Base-by-base conservation (phyloP, 441 rosid genomes). In the Pelargonium citronellum region DNA sequence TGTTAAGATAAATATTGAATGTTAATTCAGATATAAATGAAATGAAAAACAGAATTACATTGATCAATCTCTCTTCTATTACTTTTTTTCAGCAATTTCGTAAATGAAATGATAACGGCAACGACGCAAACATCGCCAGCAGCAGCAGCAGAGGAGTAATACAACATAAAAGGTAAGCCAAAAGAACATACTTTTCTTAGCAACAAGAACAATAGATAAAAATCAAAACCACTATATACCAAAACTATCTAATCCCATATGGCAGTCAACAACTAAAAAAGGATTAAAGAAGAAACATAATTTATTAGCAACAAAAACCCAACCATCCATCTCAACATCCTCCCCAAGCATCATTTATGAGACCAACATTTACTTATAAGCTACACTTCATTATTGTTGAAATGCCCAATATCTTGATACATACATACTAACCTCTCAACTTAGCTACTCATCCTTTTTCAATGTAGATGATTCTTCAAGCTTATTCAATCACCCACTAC, bases 1-100 rank as follows among this genome's bases (percentile, higher is more conserved):
- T 53, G 22, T 15, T n/a, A 53, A 16, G 60, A 53, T 53, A 20
- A 15, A 53, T 53, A 53, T 19, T 15, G 1, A 53, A 15, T 16
- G 60, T 53, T 53, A 16, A 9, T 53, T 15, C 60, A 53, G 60
- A 53, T 53, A 20, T 27, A 58, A 4, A 19, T 19, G 64, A 8
- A 19, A 58, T 20, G 34, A 58, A 58, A 58, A 58, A 58, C 64
- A 20, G 64, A 20, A 58, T 34, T 34, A 34, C 64, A 58, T 16
- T 3, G 30, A 15, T 15, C 4, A 2, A 20, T 19, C 64, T 12
- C 30, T 20, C 22, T 19, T 20, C 64, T 58, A 58, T 20, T 58
- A 19, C 30, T 24, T 58, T 58, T 6, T 58, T 27, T 24, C 39
- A 34, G 7, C 5, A 34, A 34, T 34, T 34, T 34, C 39, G 39